A percentile compares a stretch with the other conserved stretches of the same genome.
Conservation (phyloP, 176 grass and related monocot species). For the Poa pratensis region DNA sequence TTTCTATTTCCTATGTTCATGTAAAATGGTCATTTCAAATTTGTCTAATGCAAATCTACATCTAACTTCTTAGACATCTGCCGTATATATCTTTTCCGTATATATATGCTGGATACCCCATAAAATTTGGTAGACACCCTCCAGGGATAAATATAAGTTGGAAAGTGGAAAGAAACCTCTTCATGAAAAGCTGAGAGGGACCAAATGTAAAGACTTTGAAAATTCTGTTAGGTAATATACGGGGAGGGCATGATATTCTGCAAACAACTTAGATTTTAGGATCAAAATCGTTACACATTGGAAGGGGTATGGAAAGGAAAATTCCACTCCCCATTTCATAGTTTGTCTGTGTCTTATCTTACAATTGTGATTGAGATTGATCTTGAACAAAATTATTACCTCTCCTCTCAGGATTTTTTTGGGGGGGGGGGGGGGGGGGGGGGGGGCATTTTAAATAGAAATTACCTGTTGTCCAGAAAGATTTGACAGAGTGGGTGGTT, state of each 20-base stretch:
- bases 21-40: not conserved
- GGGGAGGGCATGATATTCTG: not conserved
- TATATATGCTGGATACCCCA: not conserved
- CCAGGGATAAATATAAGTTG: not conserved
- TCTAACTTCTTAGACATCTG: constrained; percentile 3
- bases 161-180: not conserved
- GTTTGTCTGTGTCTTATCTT: not conserved
- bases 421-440: too few relatives aligned
- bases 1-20: constrained; percentile 6
- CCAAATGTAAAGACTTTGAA: not conserved
- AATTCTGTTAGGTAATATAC: not conserved
- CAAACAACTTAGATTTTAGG: not conserved
- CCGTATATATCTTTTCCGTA: not conserved
- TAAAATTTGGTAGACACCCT: not conserved
- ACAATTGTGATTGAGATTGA: not conserved
- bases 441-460: not conserved
- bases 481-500: not conserved
- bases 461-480: not conserved
- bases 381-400: not conserved
- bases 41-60: constrained; percentile 17
- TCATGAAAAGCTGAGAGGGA: not conserved
- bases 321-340: not conserved
- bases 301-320: constrained; percentile 1
- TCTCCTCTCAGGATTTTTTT: not conserved
- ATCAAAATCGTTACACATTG: not conserved